Base-by-base conservation (phyloP, 768 basidiomycete species). In the Psilocybe subaeruginosa region DNA sequence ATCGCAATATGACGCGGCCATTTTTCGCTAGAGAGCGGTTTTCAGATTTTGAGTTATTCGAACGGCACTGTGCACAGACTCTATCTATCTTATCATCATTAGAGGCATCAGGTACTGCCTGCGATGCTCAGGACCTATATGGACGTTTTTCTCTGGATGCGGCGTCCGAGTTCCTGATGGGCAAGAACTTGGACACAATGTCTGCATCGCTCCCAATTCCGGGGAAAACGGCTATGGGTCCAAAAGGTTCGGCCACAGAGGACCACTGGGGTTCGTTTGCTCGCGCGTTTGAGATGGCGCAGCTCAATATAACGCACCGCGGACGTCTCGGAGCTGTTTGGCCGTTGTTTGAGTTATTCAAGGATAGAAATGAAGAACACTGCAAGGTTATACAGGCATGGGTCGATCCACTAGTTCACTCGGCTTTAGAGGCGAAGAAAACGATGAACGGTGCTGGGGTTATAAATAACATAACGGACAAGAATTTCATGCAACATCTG, bases 1-100 rank as follows among this genome's bases (percentile, higher is more conserved):
- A 91, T 62, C 85, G 90, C 33, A 74, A 80, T 2, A 84, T 83
- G 51, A 83, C 89, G 2, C 84, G 90, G 4, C 90, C 90, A 3
- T 92, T 90, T 74, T 91, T 92, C 68, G 83, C 88, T 12, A 81
- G 82, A n/a, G 89, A 91, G 61, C 83, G 90, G 30, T 82, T 87
- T 46, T 81, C 85, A 7, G 89, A 92, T 67, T 89, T 89, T 54
- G 83, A 88, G 16, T 77, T 84, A 47, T 90, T 91, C 66, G 88
- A 91, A 65, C 76, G 74, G 46, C 81, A 88, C 62, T 75, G 81
- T 7, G 61, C 70, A 23, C 77, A 76, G n/a, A 82, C 85, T 0
- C 60, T 89, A 3, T 72, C 78, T 4, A 76, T 85, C 56, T 68
- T 89, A n/a, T 79, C 81, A 12, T 65, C 76, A 7, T 67, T 79